These are phyloP conservation scores for Infundibulicybe gibba DNA, from an alignment of 768 basidiomycete genomes.

Conservation along the genomic window DNA sequence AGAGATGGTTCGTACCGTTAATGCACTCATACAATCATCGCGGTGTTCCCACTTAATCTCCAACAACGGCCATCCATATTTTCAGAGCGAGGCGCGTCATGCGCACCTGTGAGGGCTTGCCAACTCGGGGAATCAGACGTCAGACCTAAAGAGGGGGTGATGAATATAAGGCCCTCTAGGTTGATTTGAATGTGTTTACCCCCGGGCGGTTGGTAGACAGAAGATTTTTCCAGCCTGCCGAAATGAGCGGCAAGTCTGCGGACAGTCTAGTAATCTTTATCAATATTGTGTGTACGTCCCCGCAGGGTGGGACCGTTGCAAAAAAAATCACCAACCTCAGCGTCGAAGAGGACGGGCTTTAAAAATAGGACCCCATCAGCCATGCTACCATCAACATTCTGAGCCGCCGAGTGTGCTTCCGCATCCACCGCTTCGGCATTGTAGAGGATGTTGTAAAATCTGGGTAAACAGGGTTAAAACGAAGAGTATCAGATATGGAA, in stretches of 20 bases:
- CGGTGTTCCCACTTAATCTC: conserved; percentile 79
- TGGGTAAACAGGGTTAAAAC: conserved; percentile 7
- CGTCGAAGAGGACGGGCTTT: conserved; percentile 57
- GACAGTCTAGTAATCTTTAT: conserved; percentile 38
- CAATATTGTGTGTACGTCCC: too few species aligned
- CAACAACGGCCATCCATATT: conserved; percentile 62
- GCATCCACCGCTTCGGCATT: conserved; percentile 50
- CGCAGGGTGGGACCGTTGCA: neutral
- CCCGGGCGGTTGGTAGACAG: conserved; percentile 17
- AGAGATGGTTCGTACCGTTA: conserved; percentile 43
- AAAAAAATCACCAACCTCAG: conserved; percentile 38
- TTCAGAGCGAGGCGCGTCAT: conserved; percentile 49
- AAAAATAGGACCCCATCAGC: conserved; percentile 39
- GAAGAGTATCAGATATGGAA: neutral
- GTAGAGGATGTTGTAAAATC: conserved; percentile 45
- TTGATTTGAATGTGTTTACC: too few species aligned
- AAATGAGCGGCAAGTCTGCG: conserved; percentile 52
- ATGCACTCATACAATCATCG: conserved; percentile 69
- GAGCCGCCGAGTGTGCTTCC: conserved; percentile 21
- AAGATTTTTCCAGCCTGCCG: conserved; percentile 61
- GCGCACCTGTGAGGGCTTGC: conserved; percentile 41
- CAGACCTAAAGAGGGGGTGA: too few species aligned
- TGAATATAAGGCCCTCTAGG: too few species aligned
- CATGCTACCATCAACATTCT: conserved; percentile 9
- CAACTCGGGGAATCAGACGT: too few species aligned